phyloP scores from a whole-genome alignment of 805 yeast species.

The Kodamaea neixiangensis region DNA sequence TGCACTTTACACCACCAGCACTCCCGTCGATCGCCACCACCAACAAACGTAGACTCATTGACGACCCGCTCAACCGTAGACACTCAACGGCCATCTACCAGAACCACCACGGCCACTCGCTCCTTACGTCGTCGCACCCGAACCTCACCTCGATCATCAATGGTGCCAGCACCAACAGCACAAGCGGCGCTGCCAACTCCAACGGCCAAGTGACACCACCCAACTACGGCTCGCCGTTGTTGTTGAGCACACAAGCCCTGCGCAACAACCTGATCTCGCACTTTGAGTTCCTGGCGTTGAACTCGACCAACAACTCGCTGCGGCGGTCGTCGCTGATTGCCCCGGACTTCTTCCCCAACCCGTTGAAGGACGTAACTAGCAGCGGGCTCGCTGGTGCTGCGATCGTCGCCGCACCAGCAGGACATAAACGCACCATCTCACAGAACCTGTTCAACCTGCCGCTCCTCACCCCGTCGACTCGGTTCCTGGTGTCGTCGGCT shows the following conservation, averaged over 20 bases:
- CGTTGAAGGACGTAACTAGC: slow-evolving; percentile 19
- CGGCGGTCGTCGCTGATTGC: slow-evolving; percentile 44
- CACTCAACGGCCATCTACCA: slow-evolving; percentile 17
- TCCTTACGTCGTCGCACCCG: slow-evolving; percentile 14
- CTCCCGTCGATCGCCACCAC: slow-evolving; percentile 17
- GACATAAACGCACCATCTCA: slow-evolving; percentile 30
- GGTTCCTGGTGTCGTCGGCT: slow-evolving; percentile 25
- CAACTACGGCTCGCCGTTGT: slow-evolving; percentile 33
- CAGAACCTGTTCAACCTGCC: slow-evolving; percentile 35
- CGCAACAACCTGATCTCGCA: slow-evolving; percentile 44
- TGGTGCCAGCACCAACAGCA: slow-evolving; percentile 2
- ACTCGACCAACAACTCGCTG: slow-evolving; percentile 27
- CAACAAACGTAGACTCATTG: slow-evolving; percentile 17
- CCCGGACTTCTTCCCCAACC: slow-evolving; percentile 46
- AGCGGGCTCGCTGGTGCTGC: slow-evolving; percentile 8
- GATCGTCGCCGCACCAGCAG: not conserved
- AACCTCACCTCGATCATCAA: slow-evolving; percentile 10
- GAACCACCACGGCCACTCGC: slow-evolving; percentile 7
- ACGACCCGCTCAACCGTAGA: slow-evolving; percentile 16
- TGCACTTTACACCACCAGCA: slow-evolving; percentile 12
- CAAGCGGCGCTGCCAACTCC: not conserved
- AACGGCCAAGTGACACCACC: slow-evolving; percentile 28
- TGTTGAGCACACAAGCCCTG: slow-evolving; percentile 33
- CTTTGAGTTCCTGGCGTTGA: slow-evolving; percentile 22
- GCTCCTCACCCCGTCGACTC: slow-evolving; percentile 23